Percentiles rank a stretch among this genome's conserved stretches.
phyloP scores from a whole-genome alignment of 345 rosid genomes.

The Eucalyptus leucophloia region DNA sequence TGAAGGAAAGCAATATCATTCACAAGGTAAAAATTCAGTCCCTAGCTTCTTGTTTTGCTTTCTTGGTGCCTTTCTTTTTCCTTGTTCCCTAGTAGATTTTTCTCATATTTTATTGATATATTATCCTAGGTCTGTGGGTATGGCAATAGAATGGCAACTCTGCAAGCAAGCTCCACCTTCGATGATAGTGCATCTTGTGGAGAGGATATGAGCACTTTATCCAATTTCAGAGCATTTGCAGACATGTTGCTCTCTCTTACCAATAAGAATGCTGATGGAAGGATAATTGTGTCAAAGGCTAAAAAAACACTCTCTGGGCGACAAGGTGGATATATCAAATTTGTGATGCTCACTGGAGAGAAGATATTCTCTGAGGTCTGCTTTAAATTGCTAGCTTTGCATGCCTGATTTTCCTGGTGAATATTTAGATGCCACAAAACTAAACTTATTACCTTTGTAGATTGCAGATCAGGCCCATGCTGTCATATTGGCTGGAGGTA shows the following conservation, averaged over 20 bases:
- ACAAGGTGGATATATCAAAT: constrained; percentile 60
- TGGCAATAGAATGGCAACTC: constrained; percentile 41
- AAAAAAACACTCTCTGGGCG: constrained; percentile 23
- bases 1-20: constrained; percentile 73
- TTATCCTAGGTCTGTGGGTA: constrained; percentile 60
- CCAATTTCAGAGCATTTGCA: constrained; percentile 62
- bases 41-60: neutral
- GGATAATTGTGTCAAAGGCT: constrained; percentile 66
- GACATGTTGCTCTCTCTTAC: constrained; percentile 63
- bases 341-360: constrained; percentile 85
- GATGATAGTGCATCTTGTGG: constrained; percentile 8
- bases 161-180: constrained; percentile 23
- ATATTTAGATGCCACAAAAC: neutral
- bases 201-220: constrained; percentile 46
- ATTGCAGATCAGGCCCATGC: constrained; percentile 78
- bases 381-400: neutral
- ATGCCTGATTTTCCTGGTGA: neutral
- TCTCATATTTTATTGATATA: neutral
- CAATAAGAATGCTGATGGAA: constrained; percentile 77
- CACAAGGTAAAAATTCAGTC: constrained; percentile 56
- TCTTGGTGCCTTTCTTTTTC: neutral
- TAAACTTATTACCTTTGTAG: constrained; percentile 17
- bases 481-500: constrained; percentile 85
- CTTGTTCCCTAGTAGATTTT: neutral
- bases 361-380: constrained; percentile 84